These are phyloP conservation scores for Rhododendron ovatum DNA, from an alignment of 148 eudicot genomes.

Conservation along the genomic window DNA sequence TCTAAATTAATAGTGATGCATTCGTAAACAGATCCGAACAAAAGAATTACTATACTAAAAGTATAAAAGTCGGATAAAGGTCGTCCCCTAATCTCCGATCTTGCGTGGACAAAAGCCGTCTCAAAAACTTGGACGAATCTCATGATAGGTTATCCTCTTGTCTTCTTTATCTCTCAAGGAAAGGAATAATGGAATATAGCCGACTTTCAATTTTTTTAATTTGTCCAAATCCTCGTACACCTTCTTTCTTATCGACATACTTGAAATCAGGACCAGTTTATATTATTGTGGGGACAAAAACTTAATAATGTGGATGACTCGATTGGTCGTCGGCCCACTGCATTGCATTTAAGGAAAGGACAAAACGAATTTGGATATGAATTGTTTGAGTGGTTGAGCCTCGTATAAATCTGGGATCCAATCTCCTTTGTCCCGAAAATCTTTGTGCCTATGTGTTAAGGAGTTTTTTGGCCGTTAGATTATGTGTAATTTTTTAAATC, in stretches of 20 bases:
- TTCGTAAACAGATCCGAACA: too few species aligned
- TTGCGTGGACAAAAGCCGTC: background rate
- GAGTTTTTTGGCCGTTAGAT: too few species aligned
- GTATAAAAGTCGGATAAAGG: background rate
- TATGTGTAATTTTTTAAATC: too few species aligned
- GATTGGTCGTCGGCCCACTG: background rate
- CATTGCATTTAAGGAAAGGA: background rate
- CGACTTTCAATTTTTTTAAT: background rate
- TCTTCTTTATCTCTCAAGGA: background rate
- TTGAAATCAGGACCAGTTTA: background rate
- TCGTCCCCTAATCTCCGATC: background rate
- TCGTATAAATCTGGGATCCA: too few species aligned
- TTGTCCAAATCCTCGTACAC: background rate
- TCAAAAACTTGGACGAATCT: background rate
- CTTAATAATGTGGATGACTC: background rate
- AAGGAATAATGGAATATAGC: background rate
- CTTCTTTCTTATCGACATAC: background rate
- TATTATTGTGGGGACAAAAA: background rate
- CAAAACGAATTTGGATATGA: background rate
- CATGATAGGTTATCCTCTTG: background rate
- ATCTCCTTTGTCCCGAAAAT: too few species aligned
- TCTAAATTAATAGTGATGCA: too few species aligned
- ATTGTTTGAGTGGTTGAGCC: background rate
- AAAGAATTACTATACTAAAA: too few species aligned
- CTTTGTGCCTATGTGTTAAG: too few species aligned